Conservation (phyloP, 768 basidiomycete genomes). For the Podaxis rugospora region DNA sequence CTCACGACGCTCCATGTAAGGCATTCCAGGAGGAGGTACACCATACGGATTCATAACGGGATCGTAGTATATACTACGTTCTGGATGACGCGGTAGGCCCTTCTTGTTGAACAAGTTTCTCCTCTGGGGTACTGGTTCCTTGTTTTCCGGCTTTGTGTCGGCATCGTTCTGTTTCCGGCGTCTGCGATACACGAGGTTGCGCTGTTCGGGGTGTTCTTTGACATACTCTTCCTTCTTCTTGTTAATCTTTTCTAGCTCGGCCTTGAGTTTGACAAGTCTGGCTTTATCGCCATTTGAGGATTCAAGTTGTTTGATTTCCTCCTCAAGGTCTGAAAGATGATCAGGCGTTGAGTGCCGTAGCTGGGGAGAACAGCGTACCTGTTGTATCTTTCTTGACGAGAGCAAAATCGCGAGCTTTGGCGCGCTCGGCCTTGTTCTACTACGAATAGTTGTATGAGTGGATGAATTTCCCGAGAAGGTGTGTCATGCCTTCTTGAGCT, state of each 20-base stretch:
- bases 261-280: conserved; percentile 67
- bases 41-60: conserved; percentile 91
- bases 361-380: conserved; percentile 38
- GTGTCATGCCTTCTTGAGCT: conserved; percentile 81
- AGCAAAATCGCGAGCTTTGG: conserved; percentile 82
- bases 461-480: background rate
- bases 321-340: conserved; percentile 61
- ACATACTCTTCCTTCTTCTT: conserved; percentile 91
- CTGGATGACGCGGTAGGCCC: conserved; percentile 87
- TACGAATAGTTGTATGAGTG: conserved; percentile 25
- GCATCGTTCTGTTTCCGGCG: conserved; percentile 39
- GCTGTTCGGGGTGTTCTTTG: conserved; percentile 89
- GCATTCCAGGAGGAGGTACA: conserved; percentile 94
- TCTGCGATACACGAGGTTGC: conserved; percentile 72
- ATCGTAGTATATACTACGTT: conserved; percentile 89
- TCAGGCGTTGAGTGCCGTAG: background rate
- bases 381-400: conserved; percentile 92
- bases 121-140: conserved; percentile 41
- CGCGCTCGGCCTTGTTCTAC: conserved; percentile 88
- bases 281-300: conserved; percentile 46
- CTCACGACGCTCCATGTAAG: conserved; percentile 86
- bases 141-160: conserved; percentile 27
- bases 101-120: conserved; percentile 77
- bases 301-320: conserved; percentile 70
- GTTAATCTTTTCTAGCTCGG: conserved; percentile 75